Evolutionary conservation across 306 rosid genomes (phyloP), one percentile per base, ranked within the genome.

Genomic region (Biancaea sappan): DNA sequence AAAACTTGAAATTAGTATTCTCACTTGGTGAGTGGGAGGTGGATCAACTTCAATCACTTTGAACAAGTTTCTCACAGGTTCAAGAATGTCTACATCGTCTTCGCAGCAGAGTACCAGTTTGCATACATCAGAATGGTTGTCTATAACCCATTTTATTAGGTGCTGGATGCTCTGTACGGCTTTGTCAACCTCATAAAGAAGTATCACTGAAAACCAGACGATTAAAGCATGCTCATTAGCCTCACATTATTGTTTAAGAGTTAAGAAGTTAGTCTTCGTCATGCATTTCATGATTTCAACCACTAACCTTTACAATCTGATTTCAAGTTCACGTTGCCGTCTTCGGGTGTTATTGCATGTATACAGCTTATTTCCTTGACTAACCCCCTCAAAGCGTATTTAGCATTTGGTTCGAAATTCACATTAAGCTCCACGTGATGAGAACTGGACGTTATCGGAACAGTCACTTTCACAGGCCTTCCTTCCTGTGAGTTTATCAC

Each of bases 401-500:
- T 89, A 54, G 91, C 92, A 83, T 89, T 88, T 52, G 81, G 79
- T 77, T 94, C 97, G 71, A 75, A 58, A 28, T 79, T 77, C 35
- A 88, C 87, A 80, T 94, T 84, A 46, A 91, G 81, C 79, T 94
- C 97, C 85, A 86, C 81, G 79, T 94, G 98, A 80, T 89, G 85
- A 73, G 86, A 14, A 68, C 97, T 91, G 53, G 82, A 89, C n/a
- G 91, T 74, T 63, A 94, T 24, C 69, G 96, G 96, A 80, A 91
- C 91, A 50, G 76, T 77, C 21, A 84, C 88, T 88, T 91, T 87
- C 76, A 26, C 65, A 54, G 86, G 77, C 81, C 79, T 78, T 77
- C 84, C 83, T 79, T 91, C 96, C 98, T 94, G 88, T 81, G 77
- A 81, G 28, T 24, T 35, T 34, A n/a, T n/a, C n/a, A 65, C 47